A percentile compares a stretch with the other conserved stretches of the same genome.
phyloP scores from a whole-genome alignment of 1,284 basidiomycete species.

The Rhodotorula sp. region DNA sequence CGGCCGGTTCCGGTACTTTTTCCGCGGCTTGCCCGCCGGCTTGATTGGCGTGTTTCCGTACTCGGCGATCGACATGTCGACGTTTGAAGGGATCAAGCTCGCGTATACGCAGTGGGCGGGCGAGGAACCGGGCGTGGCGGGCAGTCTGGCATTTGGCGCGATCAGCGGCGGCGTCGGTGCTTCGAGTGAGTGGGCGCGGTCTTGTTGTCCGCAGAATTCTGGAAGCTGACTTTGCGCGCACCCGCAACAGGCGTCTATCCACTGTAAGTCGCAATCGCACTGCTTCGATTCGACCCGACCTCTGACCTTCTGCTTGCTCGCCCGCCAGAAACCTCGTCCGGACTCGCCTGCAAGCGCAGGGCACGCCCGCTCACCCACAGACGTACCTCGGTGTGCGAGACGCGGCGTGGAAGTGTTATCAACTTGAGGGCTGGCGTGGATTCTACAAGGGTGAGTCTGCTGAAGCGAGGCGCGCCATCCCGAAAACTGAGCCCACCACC shows the following conservation, averaged over 20 bases:
- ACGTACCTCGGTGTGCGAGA: conserved; percentile 84
- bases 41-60: conserved; percentile 54
- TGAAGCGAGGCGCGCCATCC: conserved; percentile 51
- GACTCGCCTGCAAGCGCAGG: conserved; percentile 92
- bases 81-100: conserved; percentile 53
- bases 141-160: conserved; percentile 51
- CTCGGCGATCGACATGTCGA: conserved; percentile 51
- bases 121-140: conserved; percentile 50
- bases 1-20: conserved; percentile 82
- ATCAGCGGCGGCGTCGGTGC: conserved; percentile 52
- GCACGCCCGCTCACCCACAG: conserved; percentile 87
- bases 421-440: conserved; percentile 84
- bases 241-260: conserved; percentile 69
- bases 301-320: background rate
- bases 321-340: conserved; percentile 79
- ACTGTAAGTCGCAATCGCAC: conserved; percentile 22
- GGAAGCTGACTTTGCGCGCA: background rate
- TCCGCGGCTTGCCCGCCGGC: conserved; percentile 76
- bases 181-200: conserved; percentile 47
- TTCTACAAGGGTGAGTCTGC: conserved; percentile 86
- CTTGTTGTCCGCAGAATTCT: background rate
- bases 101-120: conserved; percentile 52
- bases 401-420: conserved; percentile 77
- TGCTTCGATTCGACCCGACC: background rate
- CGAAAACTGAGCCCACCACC: background rate